Conservation (phyloP, 345 rosid species). For the Microcos paniculata region DNA sequence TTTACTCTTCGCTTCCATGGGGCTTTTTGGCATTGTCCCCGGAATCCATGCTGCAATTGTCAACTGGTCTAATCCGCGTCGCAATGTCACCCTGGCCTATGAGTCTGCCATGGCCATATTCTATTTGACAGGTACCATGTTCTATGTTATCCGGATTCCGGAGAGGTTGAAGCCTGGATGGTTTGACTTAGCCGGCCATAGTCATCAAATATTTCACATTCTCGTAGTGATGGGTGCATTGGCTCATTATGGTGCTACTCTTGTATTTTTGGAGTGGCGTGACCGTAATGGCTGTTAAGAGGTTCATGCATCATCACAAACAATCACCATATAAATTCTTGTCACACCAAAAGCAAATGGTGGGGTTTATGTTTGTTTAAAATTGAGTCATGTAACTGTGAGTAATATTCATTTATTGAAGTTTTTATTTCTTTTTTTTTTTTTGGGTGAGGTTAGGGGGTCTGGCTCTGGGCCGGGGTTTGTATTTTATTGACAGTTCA, state of each 20-base stretch:
- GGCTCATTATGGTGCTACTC: constrained; percentile 87
- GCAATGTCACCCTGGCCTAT: constrained; percentile 51
- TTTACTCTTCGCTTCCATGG: constrained; percentile 74
- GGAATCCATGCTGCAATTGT: constrained; percentile 57
- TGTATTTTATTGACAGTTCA: neutral
- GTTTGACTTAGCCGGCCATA: constrained; percentile 84
- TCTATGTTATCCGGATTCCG: constrained; percentile 71
- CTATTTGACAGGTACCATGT: constrained; percentile 66
- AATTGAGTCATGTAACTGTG: constrained; percentile 4
- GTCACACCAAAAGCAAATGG: neutral
- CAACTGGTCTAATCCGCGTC: constrained; percentile 75
- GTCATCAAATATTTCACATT: constrained; percentile 90
- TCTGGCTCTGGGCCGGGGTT: too few species aligned
- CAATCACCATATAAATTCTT: neutral
- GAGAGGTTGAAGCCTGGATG: constrained; percentile 83
- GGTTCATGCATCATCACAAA: neutral
- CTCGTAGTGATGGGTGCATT: constrained; percentile 84
- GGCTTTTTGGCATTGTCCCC: constrained; percentile 69
- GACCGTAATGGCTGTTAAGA: constrained; percentile 49
- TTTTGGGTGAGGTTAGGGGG: neutral
- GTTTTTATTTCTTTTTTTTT: neutral
- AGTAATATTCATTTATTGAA: constrained; percentile 1
- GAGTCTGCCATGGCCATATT: constrained; percentile 79
- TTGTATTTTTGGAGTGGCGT: constrained; percentile 76
- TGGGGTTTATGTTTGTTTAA: neutral